phyloP scores from a whole-genome alignment of 139 green algal species.

The Chlamydomonas sp. region DNA sequence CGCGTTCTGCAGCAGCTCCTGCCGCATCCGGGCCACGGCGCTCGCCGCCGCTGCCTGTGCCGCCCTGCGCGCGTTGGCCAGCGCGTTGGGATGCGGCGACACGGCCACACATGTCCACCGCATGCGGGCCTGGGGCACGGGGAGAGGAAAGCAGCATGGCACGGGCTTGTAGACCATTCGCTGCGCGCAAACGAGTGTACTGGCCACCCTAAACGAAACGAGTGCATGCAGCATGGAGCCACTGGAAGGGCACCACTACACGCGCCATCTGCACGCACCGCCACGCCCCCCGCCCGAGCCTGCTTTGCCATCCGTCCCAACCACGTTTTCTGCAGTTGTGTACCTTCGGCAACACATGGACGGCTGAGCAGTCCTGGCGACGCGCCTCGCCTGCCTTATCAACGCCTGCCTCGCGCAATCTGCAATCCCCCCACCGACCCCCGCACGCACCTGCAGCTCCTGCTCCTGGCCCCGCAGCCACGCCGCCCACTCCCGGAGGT shows the following conservation, averaged over 20 bases:
- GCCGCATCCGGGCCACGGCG: no score
- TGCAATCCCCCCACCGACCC: background rate
- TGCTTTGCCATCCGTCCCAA: no score
- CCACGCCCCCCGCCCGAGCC: no score
- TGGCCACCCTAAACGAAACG: no score
- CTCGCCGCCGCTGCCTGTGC: no score
- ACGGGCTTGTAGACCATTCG: background rate
- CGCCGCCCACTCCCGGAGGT: slow-evolving; percentile 5
- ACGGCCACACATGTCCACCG: slow-evolving; percentile 10
- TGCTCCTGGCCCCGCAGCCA: background rate
- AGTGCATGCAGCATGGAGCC: no score
- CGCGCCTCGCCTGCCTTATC: background rate
- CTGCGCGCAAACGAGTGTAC: no score
- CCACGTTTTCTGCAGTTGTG: no score
- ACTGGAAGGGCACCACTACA: no score
- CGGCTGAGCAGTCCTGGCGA: background rate
- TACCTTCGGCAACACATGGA: background rate
- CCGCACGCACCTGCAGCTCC: slow-evolving; percentile 4
- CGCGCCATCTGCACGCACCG: no score
- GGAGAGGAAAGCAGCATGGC: background rate
- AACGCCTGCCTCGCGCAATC: background rate
- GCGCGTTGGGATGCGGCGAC: slow-evolving; percentile 4
- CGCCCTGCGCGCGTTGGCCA: no score
- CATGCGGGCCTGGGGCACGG: background rate
- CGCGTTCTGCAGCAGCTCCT: no score